phyloP scores from a whole-genome alignment of 352 stramenopile species.

The Albugo laibachii region DNA sequence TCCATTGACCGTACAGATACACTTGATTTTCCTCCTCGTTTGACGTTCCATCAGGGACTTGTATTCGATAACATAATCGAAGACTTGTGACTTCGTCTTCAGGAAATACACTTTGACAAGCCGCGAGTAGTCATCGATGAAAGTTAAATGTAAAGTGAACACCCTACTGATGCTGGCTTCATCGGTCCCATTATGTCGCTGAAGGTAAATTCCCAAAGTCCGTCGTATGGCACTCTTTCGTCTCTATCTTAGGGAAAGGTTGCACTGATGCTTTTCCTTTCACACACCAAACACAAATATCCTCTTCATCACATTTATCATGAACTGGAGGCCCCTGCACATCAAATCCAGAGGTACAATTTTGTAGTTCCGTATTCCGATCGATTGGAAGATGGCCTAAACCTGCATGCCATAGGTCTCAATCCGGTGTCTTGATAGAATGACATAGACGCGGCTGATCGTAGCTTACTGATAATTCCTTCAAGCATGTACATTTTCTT shows the following conservation, averaged over 20 bases:
- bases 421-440: background rate
- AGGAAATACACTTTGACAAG: slow-evolving; percentile 2
- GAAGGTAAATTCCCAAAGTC: slow-evolving; percentile 3
- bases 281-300: slow-evolving; percentile 1
- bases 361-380: background rate
- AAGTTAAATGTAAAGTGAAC: slow-evolving; percentile 1
- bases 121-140: slow-evolving; percentile 7
- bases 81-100: slow-evolving; percentile 3
- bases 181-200: slow-evolving; percentile 7
- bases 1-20: no score
- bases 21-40: no score
- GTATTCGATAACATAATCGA: slow-evolving; percentile 3
- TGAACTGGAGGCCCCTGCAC: background rate
- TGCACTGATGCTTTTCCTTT: slow-evolving; percentile 3
- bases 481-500: background rate
- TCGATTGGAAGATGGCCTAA: slow-evolving; percentile 1
- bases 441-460: background rate
- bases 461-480: background rate
- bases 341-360: background rate
- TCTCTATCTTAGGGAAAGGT: background rate
- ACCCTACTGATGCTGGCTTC: background rate
- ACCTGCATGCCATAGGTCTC: slow-evolving; percentile 3
- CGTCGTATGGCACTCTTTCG: background rate
- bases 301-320: background rate
- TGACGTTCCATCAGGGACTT: slow-evolving; percentile 3